These are phyloP conservation scores for Alternaria tenuissima DNA, from an alignment of 2,329 filamentous ascomycete genomes.

Conservation along the genomic window DNA sequence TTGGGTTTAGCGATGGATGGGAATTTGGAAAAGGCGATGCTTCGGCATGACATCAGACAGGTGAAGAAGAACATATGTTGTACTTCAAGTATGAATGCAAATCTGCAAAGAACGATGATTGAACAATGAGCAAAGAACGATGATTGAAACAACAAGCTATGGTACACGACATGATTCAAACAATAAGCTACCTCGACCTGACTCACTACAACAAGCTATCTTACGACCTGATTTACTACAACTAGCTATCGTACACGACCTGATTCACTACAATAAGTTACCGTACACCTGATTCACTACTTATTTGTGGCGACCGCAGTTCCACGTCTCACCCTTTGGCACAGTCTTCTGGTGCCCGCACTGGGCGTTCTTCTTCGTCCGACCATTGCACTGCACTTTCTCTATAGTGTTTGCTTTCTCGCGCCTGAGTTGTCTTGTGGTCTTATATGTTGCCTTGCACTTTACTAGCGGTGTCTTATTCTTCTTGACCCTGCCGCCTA, in stretches of 20 bases:
- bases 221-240: no score
- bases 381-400: neutral
- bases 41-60: no score
- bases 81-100: neutral
- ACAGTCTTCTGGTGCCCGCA: neutral
- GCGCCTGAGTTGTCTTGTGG: no score
- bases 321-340: neutral
- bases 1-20: neutral
- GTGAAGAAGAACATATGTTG: neutral
- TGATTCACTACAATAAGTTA: no score
- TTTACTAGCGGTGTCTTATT: no score
- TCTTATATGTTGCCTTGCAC: no score
- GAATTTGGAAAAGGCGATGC: neutral
- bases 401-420: neutral
- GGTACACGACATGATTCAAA: no score
- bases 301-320: constrained; percentile 6
- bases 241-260: no score
- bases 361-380: neutral
- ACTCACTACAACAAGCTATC: no score
- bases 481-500: neutral
- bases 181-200: no score
- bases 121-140: neutral
- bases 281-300: no score
- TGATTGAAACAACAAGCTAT: neutral
- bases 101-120: neutral